Percentiles rank a stretch among this genome's conserved stretches.
Evolutionary conservation across 2,329 filamentous ascomycete species (phyloP).

Genomic region (Apiospora kogelbergensis): DNA sequence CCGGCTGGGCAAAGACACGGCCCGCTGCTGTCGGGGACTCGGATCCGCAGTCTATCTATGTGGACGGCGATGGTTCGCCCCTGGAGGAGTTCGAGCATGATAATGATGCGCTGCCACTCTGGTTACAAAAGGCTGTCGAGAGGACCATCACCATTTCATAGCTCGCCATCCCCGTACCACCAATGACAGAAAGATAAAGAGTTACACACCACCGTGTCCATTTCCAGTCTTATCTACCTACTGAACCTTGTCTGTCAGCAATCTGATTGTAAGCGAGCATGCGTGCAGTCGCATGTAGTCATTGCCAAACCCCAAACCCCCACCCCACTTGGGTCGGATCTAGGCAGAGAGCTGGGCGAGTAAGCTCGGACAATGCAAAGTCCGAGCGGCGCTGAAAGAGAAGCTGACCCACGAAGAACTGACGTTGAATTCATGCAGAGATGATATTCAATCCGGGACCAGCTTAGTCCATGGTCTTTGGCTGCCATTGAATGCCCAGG

Average conservation of each 20-base stretch:
- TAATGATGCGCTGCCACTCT: not conserved
- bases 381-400: not conserved
- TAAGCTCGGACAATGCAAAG: constrained; percentile 5
- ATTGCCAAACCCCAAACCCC: not conserved
- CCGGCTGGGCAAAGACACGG: not conserved
- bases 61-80: not conserved
- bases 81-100: not conserved
- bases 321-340: not conserved
- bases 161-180: not conserved
- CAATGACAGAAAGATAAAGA: not conserved
- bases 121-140: not conserved
- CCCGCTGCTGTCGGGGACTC: not conserved
- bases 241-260: not conserved
- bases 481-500: not conserved
- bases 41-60: not conserved
- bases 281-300: not conserved
- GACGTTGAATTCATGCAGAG: not conserved
- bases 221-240: not conserved
- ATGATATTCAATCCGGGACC: not conserved
- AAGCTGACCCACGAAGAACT: not conserved
- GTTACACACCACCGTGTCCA: not conserved
- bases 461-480: not conserved
- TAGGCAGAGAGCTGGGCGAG: not conserved
- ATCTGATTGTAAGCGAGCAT: not conserved
- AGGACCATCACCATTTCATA: not conserved